These are phyloP conservation scores for Microbotryomycetes sp. DNA, from an alignment of 1,284 basidiomycete genomes.

Conservation along the genomic window DNA sequence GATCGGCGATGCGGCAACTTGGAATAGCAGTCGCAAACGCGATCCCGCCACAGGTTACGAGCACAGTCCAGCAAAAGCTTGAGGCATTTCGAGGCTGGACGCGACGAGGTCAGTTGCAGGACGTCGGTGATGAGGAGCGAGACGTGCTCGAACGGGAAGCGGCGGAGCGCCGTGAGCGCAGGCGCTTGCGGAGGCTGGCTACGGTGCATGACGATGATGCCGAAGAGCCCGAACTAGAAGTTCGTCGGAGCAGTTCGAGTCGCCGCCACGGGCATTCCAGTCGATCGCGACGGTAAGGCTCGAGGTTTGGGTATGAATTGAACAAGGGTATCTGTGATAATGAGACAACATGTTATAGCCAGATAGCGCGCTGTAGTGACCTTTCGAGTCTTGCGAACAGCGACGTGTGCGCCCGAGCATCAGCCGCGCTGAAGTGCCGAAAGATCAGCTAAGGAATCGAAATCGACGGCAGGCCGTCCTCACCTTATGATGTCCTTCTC, in stretches of 20 bases:
- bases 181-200: not conserved
- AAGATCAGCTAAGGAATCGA: conserved; percentile 19
- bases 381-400: conserved; percentile 85
- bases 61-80: not conserved
- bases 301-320: not conserved
- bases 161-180: not conserved
- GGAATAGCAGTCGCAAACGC: conserved; percentile 4
- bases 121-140: not conserved
- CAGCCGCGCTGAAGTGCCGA: conserved; percentile 52
- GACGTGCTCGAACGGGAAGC: not conserved
- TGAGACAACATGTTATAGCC: not conserved
- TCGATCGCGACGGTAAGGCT: not conserved
- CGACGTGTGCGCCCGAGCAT: conserved; percentile 72
- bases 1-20: conserved; percentile 10
- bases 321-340: no score
- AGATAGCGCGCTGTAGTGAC: conserved; percentile 74
- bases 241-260: not conserved
- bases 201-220: not conserved
- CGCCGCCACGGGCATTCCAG: not conserved
- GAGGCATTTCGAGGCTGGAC: not conserved
- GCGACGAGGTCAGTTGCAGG: not conserved
- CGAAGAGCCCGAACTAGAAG: not conserved
- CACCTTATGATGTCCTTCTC: conserved; percentile 73
- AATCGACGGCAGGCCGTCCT: conserved; percentile 30
- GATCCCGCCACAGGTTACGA: conserved; percentile 6